These are phyloP conservation scores for Candida sonorensis DNA, from an alignment of 805 yeast species.

Conservation along the genomic window DNA sequence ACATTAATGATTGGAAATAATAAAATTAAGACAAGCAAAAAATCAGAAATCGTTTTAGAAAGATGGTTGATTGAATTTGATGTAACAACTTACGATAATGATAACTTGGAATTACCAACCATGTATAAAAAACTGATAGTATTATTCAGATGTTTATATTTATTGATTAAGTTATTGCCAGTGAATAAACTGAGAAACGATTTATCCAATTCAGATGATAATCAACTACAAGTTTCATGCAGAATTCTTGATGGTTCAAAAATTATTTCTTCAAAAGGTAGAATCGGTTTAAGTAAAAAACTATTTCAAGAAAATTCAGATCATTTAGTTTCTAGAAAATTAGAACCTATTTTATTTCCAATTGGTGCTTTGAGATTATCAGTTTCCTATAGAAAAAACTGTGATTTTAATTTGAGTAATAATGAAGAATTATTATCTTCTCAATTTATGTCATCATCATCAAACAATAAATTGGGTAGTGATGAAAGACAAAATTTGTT, in stretches of 20 bases:
- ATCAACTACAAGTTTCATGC: conserved; percentile 42
- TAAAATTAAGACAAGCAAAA: conserved; percentile 54
- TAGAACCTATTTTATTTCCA: conserved; percentile 69
- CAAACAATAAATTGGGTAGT: conserved; percentile 8
- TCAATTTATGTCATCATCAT: conserved; percentile 13
- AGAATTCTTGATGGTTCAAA: conserved; percentile 69
- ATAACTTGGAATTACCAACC: conserved; percentile 50
- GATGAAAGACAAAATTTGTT: conserved; percentile 10
- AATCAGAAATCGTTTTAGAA: conserved; percentile 84
- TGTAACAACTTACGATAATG: conserved; percentile 31
- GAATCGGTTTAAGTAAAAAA: conserved; percentile 73
- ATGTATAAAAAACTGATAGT: conserved; percentile 71
- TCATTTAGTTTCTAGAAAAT: conserved; percentile 54
- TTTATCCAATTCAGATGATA: conserved; percentile 30
- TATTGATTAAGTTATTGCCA: conserved; percentile 64
- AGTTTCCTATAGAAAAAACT: conserved; percentile 72
- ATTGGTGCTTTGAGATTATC: conserved; percentile 68
- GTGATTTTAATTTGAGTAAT: conserved; percentile 60
- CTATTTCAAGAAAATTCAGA: conserved; percentile 14
- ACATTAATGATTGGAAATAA: conserved; percentile 24
- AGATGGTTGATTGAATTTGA: conserved; percentile 89
- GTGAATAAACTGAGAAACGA: conserved; percentile 50
- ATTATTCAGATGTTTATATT: conserved; percentile 66
- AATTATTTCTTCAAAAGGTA: conserved; percentile 73
- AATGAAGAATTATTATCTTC: conserved; percentile 57